Evolutionary conservation across 2,329 filamentous ascomycete genomes (phyloP), one percentile per base, ranked within the genome.

Genomic region (Cytospora piceicola): DNA sequence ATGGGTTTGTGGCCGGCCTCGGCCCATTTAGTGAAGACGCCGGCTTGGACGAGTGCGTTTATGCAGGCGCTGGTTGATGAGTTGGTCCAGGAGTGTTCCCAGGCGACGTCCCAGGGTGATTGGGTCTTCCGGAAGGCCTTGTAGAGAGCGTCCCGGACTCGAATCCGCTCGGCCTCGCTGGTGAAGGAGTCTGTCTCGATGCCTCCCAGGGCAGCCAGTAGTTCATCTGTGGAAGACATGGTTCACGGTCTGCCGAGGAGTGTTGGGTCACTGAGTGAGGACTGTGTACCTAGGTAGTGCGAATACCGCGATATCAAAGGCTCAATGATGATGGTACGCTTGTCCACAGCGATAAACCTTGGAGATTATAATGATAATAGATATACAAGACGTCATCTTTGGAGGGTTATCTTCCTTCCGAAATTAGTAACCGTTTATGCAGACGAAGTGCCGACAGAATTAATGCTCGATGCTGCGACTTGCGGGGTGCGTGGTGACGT

Each of bases 41-140:
- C 76, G 17, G 73, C 73, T 64, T 79, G 76, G 56, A 79, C 77
- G 32, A 79, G 71, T 1, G 75, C 77, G 63, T 77, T 78, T 65
- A 74, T 69, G n/a, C 73, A 73, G 3, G 73, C 74, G 52, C 74
- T 73, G n/a, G 75, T 78, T 0, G 72, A 71, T n/a, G n/a, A 4
- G 36, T 73, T 76, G 7, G 74, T 73, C 74, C 77, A 77, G 34
- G 71, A 73, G 30, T 79, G 77, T 22, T 78, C 75, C 75, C 77
- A 78, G 3, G 75, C 75, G 11, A 75, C 74, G 58, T 79, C 77
- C 75, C 77, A 79, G 0, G 77, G 78, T 29, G 73, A 75, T 64
- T 78, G 75, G 1, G 77, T 71, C 53, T 67, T 73, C n/a, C 73
- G 64, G 0, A 77, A 68, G 1, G 75, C 70, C n/a, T 72, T 62